These are phyloP conservation scores for Ganoderma multipileum DNA, from an alignment of 1,284 basidiomycete species.

Conservation along the genomic window DNA sequence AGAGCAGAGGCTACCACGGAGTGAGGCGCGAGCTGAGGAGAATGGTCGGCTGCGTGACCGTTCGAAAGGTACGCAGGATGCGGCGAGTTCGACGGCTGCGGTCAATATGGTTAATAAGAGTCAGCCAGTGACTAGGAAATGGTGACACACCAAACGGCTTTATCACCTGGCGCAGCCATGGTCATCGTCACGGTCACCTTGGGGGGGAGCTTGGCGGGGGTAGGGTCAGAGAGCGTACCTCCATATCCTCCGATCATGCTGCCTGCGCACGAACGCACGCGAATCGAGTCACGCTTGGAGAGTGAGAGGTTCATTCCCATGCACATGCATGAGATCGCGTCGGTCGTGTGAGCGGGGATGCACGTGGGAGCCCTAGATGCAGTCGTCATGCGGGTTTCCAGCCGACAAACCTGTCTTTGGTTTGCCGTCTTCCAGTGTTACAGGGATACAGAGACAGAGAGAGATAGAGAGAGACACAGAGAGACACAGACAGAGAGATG, in stretches of 20 bases:
- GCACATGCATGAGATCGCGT: too few relatives aligned
- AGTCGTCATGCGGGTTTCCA: too few relatives aligned
- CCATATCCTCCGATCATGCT: constrained; percentile 46
- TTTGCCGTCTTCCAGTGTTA: too few relatives aligned
- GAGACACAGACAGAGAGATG: too few relatives aligned
- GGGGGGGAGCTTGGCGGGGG: constrained; percentile 53
- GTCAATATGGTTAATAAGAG: constrained; percentile 2
- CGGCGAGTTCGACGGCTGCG: constrained; percentile 35
- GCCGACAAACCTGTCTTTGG: too few relatives aligned
- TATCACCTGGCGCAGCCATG: too few relatives aligned
- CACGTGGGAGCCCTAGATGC: too few relatives aligned
- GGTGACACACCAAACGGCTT: constrained; percentile 37
- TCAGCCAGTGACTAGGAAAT: not conserved
- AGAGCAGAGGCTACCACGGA: constrained; percentile 24
- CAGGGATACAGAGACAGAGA: too few relatives aligned
- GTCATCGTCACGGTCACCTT: constrained; percentile 41
- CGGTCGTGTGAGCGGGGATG: too few relatives aligned
- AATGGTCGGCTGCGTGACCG: constrained; percentile 32
- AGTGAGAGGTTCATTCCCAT: constrained; percentile 30
- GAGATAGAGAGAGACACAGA: too few relatives aligned
- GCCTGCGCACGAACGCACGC: constrained; percentile 49
- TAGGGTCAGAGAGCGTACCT: constrained; percentile 34
- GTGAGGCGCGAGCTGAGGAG: constrained; percentile 27
- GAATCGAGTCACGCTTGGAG: constrained; percentile 36
- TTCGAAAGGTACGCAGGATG: constrained; percentile 31